These are phyloP conservation scores for Nothopassalora personata DNA, from an alignment of 2,329 filamentous ascomycete genomes.

Conservation along the genomic window DNA sequence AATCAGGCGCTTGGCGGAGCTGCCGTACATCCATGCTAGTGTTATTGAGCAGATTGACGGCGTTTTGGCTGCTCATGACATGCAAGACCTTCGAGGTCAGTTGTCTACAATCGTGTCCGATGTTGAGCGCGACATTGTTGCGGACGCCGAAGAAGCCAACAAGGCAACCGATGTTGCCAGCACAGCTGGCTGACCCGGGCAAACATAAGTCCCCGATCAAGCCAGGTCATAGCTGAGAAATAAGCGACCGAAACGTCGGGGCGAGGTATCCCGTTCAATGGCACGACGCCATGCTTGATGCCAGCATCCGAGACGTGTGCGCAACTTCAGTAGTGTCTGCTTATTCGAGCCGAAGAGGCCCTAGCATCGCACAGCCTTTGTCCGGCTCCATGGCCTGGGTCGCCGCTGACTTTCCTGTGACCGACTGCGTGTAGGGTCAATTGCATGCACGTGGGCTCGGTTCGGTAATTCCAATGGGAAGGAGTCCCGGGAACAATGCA, in stretches of 20 bases:
- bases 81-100: constrained; percentile 10
- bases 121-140: not conserved
- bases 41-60: constrained; percentile 11
- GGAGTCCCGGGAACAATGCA: not conserved
- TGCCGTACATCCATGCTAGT: constrained; percentile 8
- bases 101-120: constrained; percentile 11
- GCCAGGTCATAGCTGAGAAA: not conserved
- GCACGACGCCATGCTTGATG: too few relatives aligned
- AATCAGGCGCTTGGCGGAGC: constrained; percentile 13
- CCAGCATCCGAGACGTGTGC: too few relatives aligned
- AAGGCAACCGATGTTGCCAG: not conserved
- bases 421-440: not conserved
- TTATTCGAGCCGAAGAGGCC: too few relatives aligned
- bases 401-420: not conserved
- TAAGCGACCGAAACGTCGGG: too few relatives aligned
- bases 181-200: not conserved
- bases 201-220: not conserved
- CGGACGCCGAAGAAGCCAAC: not conserved
- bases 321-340: too few relatives aligned
- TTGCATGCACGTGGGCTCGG: not conserved
- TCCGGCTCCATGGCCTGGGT: not conserved
- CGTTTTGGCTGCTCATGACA: constrained; percentile 11
- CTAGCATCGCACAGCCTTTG: not conserved
- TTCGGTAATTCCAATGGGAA: not conserved
- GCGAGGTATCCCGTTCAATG: too few relatives aligned